Conservation (phyloP, 305 asterid species). For the Solanum hybrid region DNA sequence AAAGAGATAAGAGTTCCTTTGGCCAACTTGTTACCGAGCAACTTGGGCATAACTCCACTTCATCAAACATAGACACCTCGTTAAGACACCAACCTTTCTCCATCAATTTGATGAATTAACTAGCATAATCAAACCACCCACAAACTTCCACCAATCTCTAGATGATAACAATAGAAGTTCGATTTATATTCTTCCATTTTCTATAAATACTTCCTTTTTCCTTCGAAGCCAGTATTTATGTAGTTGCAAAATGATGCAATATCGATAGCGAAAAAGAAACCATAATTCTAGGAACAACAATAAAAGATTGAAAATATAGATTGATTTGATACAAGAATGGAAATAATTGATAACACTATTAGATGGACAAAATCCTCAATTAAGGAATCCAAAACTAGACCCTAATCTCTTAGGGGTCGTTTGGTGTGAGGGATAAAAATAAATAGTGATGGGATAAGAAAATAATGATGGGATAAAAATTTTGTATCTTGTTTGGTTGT, state of each 20-base stretch:
- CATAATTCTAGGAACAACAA: not conserved
- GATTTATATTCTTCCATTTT: not conserved
- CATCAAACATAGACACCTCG: not conserved
- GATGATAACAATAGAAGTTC: not conserved
- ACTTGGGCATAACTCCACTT: not conserved
- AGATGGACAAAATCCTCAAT: not conserved
- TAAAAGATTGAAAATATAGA: not conserved
- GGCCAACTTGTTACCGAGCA: not conserved
- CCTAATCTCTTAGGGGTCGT: not conserved
- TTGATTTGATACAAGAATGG: not conserved
- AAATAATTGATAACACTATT: not conserved
- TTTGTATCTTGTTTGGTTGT: no score
- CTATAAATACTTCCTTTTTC: not conserved
- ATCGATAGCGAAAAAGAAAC: not conserved
- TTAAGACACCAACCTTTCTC: not conserved
- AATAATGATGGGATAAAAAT: no score
- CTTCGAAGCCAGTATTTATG: not conserved
- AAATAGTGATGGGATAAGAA: no score
- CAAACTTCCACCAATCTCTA: not conserved
- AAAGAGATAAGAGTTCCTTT: not conserved
- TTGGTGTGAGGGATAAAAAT: no score
- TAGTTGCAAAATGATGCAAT: not conserved
- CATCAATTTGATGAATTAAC: not conserved
- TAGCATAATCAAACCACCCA: not conserved
- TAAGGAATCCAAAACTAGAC: not conserved